Percentiles rank a stretch among this genome's conserved stretches.
Evolutionary conservation across 345 rosid genomes (phyloP).

Genomic region (Bruguiera sexangula): DNA sequence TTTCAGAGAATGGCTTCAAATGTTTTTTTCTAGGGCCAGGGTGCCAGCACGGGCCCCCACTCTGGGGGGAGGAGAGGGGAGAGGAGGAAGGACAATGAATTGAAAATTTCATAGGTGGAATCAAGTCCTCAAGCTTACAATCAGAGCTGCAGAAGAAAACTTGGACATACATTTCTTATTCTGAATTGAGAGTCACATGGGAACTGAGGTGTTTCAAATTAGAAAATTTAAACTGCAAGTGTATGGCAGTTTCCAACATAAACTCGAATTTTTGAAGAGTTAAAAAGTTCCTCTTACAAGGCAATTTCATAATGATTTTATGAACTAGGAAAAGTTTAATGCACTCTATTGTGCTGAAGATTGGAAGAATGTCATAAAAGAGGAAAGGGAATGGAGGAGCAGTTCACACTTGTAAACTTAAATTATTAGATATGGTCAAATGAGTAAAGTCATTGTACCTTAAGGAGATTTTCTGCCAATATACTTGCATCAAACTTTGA

Average conservation of each 20-base stretch:
- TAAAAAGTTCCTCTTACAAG: not conserved
- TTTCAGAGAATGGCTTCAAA: too few relatives aligned
- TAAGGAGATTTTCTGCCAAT: slow-evolving; percentile 89
- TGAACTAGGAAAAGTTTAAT: not conserved
- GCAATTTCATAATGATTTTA: not conserved
- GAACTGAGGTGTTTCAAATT: not conserved
- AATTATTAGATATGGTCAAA: not conserved
- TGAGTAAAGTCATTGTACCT: slow-evolving; percentile 44
- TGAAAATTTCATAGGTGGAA: too few relatives aligned
- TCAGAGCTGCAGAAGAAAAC: too few relatives aligned
- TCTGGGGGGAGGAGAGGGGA: too few relatives aligned
- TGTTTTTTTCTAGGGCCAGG: too few relatives aligned
- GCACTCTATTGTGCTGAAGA: not conserved
- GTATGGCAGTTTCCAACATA: not conserved
- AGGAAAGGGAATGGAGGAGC: not conserved
- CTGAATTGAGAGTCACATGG: not conserved
- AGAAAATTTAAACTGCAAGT: not conserved
- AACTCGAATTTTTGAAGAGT: not conserved
- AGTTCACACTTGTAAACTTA: not conserved
- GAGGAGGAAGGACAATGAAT: too few relatives aligned
- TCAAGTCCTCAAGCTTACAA: too few relatives aligned
- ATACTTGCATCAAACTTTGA: slow-evolving; percentile 35
- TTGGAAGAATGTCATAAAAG: too few relatives aligned
- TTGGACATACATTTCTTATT: too few relatives aligned
- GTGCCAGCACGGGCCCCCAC: too few relatives aligned